Conservation (phyloP, 2,329 filamentous ascomycete species). For the Trichocomaceae sp. region DNA sequence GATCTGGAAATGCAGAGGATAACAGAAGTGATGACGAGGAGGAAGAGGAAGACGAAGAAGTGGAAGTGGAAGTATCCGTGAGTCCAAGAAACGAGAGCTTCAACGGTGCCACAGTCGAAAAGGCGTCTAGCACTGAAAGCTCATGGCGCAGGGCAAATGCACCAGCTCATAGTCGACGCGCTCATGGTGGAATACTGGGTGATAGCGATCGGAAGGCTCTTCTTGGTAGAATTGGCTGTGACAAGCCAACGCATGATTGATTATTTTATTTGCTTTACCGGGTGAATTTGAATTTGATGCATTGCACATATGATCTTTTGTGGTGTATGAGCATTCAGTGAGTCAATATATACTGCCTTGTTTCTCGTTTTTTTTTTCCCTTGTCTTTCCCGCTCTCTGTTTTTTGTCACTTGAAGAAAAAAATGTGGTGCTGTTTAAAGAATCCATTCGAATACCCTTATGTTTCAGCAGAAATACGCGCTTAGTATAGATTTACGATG, state of each 20-base stretch:
- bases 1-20: conserved; percentile 71
- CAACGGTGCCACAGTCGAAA: conserved; percentile 21
- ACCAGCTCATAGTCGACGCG: conserved; percentile 28
- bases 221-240: conserved; percentile 73
- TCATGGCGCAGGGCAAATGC: conserved; percentile 32
- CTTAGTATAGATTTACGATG: conserved; percentile 6
- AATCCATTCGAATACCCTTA: conserved; percentile 11
- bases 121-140: conserved; percentile 19
- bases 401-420: neutral
- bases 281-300: neutral
- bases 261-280: neutral
- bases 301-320: conserved; percentile 12
- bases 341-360: conserved; percentile 1
- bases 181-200: conserved; percentile 29
- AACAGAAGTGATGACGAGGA: conserved; percentile 79
- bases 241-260: conserved; percentile 50
- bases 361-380: too few relatives aligned
- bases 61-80: conserved; percentile 23
- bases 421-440: conserved; percentile 5
- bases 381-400: neutral
- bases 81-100: conserved; percentile 19
- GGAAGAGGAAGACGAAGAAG: conserved; percentile 58
- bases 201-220: conserved; percentile 59
- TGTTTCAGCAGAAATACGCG: conserved; percentile 4
- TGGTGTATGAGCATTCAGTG: conserved; percentile 7